Evolutionary conservation across 768 basidiomycete species (phyloP), one percentile per base, ranked within the genome.

Genomic region (Macrocybe gigantea): DNA sequence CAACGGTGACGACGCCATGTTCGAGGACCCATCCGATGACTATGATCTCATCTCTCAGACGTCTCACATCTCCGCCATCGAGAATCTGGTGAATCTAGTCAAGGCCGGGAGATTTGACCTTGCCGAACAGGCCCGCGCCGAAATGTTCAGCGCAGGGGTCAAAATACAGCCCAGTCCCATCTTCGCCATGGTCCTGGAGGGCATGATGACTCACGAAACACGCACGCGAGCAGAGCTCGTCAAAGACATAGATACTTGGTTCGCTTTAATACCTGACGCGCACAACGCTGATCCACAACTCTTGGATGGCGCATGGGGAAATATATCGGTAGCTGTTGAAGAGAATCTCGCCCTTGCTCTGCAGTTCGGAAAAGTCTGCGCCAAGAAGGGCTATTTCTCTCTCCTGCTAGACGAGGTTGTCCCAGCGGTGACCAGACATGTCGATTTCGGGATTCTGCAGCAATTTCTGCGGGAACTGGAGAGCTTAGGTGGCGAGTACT

Each of bases 371-470:
- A 46, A 70, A 38, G 60, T 70, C 4, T 64, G 68, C n/a, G 72
- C 73, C 3, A 60, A 64, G 12, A 80, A 77, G 53, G 82, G 82
- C 0, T 74, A 73, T 48, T 48, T 35, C 5, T 5, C 37, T 11
- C 33, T 65, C 6, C 57, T 65, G 7, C 33, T 54, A 35, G 41
- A 56, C 5, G 49, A 57, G 15, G 49, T 69, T 44, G 33, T 63
- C 7, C 66, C 69, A 7, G 29, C 62, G 8, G 48, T 65, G 15
- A 44, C 46, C 22, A 34, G 41, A 2, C 45, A 53, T 32, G 53
- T 48, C 14, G 50, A 44, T 31, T 12, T 39, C 5, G 47, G 45
- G 14, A 49, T 47, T 7, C 41, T 55, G 39, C 38, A 51, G 10
- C 41, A 45, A 7, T 55, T 68, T 38, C 22, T 48, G 2, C 22